A percentile compares a stretch with the other conserved stretches of the same genome.
Conservation (phyloP, 2,329 filamentous ascomycete genomes). For the Colletotrichum sp. region DNA sequence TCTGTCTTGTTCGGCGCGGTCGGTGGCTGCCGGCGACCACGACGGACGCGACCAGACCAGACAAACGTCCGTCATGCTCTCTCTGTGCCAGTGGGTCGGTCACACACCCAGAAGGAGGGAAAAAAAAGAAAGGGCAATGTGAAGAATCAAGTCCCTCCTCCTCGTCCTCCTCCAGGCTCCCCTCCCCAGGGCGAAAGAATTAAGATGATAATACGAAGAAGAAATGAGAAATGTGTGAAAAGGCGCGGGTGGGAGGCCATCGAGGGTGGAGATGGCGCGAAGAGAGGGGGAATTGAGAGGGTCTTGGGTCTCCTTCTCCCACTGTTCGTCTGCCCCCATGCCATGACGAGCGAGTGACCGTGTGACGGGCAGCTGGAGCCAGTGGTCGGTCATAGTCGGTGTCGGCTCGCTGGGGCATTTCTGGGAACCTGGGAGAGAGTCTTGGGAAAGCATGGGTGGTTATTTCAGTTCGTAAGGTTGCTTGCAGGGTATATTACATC, state of each 20-base stretch:
- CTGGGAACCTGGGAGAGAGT: background rate
- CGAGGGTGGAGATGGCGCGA: constrained; percentile 13
- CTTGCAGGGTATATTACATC: constrained; percentile 18
- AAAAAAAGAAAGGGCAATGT: background rate
- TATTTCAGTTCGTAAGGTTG: constrained; percentile 17
- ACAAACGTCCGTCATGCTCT: background rate
- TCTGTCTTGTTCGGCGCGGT: background rate
- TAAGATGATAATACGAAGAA: constrained; percentile 16
- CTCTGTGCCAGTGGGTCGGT: background rate
- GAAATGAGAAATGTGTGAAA: constrained; percentile 14
- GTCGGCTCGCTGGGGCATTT: constrained; percentile 2
- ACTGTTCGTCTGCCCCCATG: background rate
- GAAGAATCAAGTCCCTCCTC: background rate
- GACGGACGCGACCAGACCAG: background rate
- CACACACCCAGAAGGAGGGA: background rate
- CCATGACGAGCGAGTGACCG: constrained; percentile 9
- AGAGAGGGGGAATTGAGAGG: background rate
- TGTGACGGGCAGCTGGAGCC: constrained; percentile 19
- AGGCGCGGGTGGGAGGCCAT: constrained; percentile 9
- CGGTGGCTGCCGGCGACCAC: background rate
- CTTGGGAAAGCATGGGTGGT: background rate
- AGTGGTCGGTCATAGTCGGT: constrained; percentile 9
- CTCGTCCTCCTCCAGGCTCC: background rate
- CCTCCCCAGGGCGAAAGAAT: background rate
- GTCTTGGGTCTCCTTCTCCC: background rate